Base-by-base conservation (phyloP, 1,139 yeast species). In the Spathaspora sp. region DNA sequence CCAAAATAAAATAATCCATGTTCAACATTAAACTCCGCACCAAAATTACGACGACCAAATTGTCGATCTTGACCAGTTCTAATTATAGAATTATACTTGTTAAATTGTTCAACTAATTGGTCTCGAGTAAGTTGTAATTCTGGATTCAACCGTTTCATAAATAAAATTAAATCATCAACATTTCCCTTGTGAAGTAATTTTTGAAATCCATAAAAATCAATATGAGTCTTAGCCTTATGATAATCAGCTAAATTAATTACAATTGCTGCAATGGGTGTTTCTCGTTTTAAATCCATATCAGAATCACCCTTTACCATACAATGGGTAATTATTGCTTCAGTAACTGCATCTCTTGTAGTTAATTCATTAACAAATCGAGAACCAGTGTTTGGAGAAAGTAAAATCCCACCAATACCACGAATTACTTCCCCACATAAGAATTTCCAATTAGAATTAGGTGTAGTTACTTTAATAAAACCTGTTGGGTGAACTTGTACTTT, bases 401-500 rank as follows among this genome's bases (percentile, higher is more conserved):
- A 55, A n/a, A 70, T 56, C 2, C 72, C 75, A 1, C 76, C 76
- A 41, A 68, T 65, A 4, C 73, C 72, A 44, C 76, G 51, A 9
- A 70, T 48, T 8, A 70, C 49, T 47, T 69, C 75, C 0, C 74
- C 75, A 56, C 75, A 69, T 15, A 70, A 55, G 46, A 70, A 60
- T 51, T 70, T 70, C 59, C 64, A 64, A 41, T 57, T 56, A 9
- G 49, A 53, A 5, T 51, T 50, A 2, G 53, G 49, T 23, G 55
- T 51, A 31, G 51, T 47, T 23, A 59, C 33, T 36, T 67, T 61
- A 15, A 70, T 56, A 51, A 69, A 70, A 0, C 74, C 76, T 2
- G 75, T 70, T 2, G 76, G 76, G 48, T 70, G 74, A 4, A 70
- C 59, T 54, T 70, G 76, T 15, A 70, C 56, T 47, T 68, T 60